Evolutionary conservation across 2,329 filamentous ascomycete species (phyloP), one percentile per base, ranked within the genome.

Genomic region (Calonectria leucothoes): DNA sequence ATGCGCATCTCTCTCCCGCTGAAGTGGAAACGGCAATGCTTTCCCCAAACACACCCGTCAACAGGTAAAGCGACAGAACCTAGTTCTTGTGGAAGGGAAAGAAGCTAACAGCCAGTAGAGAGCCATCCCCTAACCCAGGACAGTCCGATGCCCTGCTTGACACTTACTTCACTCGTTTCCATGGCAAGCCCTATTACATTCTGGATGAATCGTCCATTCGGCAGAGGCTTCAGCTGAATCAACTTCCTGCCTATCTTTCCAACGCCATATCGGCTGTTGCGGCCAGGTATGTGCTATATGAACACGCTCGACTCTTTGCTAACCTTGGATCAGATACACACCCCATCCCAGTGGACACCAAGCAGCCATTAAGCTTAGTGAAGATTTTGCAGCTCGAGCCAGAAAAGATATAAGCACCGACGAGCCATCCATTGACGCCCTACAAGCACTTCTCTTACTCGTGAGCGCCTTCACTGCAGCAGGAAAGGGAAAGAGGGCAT

Each of bases 161-260:
- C 79, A 93, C 93, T 7, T 98, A 96, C 82, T 97, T 98, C 82
- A 86, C 89, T 27, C 91, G 94, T 65, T 91, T 96, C 48, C 95
- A 98, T 82, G 93, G 93, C 65, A 96, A 95, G 81, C 94, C 95
- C 1, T 97, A 94, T 77, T 92, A 94, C 80, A 93, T 97, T 66
- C 87, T 98, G 4, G 94, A 97, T 80, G 95, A 98, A 83, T 88
- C 92, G 0, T 91, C 90, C 0, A 92, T 94, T 12, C 89, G 95
- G 70, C 94, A 96, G 83, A 89, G 92, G 29, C 85, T 95, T 75
- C 93, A 94, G 77, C 84, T 92, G 12, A 92, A 92, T 63, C 93
- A 94, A 79, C 85, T 96, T 5, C 89, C 91, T 4, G 78, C 80
- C 29, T 90, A 89, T 76, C 83, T 92, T 51, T 82, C 89, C 8